phyloP scores from a whole-genome alignment of 768 basidiomycete species.

The Suillus subalutaceus region DNA sequence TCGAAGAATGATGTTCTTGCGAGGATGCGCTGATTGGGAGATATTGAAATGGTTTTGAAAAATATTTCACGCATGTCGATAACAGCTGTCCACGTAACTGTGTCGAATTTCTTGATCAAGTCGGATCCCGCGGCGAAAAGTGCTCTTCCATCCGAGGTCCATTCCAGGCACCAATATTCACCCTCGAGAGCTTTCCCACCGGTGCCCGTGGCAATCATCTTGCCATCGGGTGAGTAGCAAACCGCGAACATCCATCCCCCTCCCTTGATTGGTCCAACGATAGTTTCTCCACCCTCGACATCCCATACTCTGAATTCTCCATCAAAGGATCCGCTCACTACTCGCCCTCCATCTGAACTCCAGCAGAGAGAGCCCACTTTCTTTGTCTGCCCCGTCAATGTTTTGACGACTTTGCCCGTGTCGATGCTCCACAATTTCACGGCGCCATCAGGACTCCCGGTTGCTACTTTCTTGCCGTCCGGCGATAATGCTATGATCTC shows the following conservation, averaged over 20 bases:
- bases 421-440: not conserved
- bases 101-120: not conserved
- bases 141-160: not conserved
- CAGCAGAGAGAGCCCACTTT: not conserved
- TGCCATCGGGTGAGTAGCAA: not conserved
- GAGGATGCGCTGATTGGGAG: not conserved
- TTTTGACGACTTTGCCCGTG: not conserved
- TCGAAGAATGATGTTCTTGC: not conserved
- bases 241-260: not conserved
- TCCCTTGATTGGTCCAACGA: not conserved
- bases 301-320: not conserved
- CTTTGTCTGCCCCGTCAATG: not conserved
- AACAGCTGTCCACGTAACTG: not conserved
- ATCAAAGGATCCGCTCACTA: too few species aligned
- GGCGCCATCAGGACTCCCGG: not conserved
- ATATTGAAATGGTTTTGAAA: not conserved
- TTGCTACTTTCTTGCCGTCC: not conserved
- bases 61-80: too few species aligned
- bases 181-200: too few species aligned
- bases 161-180: too few species aligned
- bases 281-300: not conserved
- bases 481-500: not conserved
- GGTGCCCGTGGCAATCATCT: not conserved
- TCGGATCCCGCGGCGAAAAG: not conserved
- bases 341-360: not conserved